Percentiles rank a stretch among this genome's conserved stretches.
Conservation (phyloP, 306 rosid genomes). For the Hippophae tibetana region DNA sequence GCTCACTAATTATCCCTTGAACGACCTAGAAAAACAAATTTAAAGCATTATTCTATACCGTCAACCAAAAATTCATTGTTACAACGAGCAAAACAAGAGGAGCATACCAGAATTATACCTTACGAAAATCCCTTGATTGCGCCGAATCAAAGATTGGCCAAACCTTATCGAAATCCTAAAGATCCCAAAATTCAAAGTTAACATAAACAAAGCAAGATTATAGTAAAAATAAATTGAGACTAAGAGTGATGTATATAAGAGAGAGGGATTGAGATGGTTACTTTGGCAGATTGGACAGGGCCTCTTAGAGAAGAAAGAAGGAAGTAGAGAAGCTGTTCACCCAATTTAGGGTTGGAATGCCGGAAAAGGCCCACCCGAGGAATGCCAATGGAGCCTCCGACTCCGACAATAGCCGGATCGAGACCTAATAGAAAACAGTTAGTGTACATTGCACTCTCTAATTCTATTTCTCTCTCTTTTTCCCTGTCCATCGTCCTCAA, state of each 20-base stretch:
- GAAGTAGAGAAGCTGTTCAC: slow-evolving; percentile 95
- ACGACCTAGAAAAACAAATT: slow-evolving; percentile 45
- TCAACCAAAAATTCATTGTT: background rate
- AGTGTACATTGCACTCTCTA: slow-evolving; percentile 39
- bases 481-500: slow-evolving; percentile 99
- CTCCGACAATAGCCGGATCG: slow-evolving; percentile 92
- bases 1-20: slow-evolving; percentile 95
- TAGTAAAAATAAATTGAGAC: background rate
- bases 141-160: slow-evolving; percentile 37
- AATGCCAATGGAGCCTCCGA: slow-evolving; percentile 65
- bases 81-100: background rate
- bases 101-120: slow-evolving; percentile 37
- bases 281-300: slow-evolving; percentile 91
- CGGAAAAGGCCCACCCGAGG: slow-evolving; percentile 95
- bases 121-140: slow-evolving; percentile 90
- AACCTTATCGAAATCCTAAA: slow-evolving; percentile 86
- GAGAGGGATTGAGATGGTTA: slow-evolving; percentile 6
- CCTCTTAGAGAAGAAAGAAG: slow-evolving; percentile 90
- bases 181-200: slow-evolving; percentile 17
- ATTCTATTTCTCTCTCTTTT: slow-evolving; percentile 97
- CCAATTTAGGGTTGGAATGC: slow-evolving; percentile 94
- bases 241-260: background rate
- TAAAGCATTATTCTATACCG: background rate
- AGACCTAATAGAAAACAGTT: slow-evolving; percentile 67
- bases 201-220: slow-evolving; percentile 20